phyloP scores from a whole-genome alignment of 345 rosid genomes.

The Citrus maxima region DNA sequence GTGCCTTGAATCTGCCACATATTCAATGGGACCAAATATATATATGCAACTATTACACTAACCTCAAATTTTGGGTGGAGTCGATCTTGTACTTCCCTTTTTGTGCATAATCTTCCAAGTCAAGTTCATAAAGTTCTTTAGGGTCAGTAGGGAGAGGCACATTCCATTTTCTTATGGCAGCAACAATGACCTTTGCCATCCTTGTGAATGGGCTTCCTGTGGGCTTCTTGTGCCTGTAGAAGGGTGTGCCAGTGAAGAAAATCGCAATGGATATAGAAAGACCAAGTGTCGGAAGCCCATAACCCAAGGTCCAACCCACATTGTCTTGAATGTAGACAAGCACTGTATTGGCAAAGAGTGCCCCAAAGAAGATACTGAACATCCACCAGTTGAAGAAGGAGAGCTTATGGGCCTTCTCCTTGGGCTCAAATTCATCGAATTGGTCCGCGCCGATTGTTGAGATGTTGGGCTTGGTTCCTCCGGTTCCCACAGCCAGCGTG shows the following conservation, averaged over 20 bases:
- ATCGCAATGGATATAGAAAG: constrained; percentile 48
- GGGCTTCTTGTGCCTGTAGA: constrained; percentile 68
- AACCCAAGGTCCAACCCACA: constrained; percentile 81
- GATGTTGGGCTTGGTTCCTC: constrained; percentile 94
- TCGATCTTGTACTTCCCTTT: constrained; percentile 59
- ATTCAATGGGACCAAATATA: not conserved
- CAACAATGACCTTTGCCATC: constrained; percentile 74
- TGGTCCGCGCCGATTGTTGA: constrained; percentile 94
- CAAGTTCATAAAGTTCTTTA: constrained; percentile 53
- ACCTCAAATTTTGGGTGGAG: constrained; percentile 58
- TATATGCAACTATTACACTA: not conserved
- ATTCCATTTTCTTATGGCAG: constrained; percentile 58
- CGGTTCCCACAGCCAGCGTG: constrained; percentile 69
- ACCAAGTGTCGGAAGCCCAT: constrained; percentile 75
- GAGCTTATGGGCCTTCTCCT: constrained; percentile 68
- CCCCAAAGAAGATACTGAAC: constrained; percentile 91
- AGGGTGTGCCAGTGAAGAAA: constrained; percentile 68
- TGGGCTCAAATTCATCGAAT: constrained; percentile 75
- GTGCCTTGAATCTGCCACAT: not conserved
- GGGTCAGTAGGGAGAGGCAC: constrained; percentile 41
- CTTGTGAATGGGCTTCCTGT: constrained; percentile 70
- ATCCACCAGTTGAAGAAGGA: constrained; percentile 99
- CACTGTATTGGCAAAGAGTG: constrained; percentile 75
- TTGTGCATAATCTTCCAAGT: constrained; percentile 43
- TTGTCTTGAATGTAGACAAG: constrained; percentile 89